Base-by-base conservation (phyloP, 805 yeast species). In the Saccharomycopsis sp. region DNA sequence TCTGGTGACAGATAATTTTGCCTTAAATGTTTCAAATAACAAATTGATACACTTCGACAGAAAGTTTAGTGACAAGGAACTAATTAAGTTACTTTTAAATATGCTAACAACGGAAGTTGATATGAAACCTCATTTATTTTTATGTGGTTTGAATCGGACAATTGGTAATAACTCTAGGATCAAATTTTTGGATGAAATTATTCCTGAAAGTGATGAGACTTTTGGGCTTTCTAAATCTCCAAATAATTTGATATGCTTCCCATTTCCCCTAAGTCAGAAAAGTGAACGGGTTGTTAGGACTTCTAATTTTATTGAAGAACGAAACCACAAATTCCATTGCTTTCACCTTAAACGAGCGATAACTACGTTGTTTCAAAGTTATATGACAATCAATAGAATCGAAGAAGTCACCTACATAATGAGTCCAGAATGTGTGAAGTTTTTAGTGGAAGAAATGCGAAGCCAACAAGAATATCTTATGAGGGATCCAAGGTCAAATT, bases 101-200 rank as follows among this genome's bases (percentile, higher is more conserved):
- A 55, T 68, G 9, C 53, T 70, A 22, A 55, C 68, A 11, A 67
- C 69, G 20, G 78, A 72, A 5, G 55, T 70, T 2, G 67, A 69
- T 0, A 53, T 62, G 21, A 59, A 60, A 34, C 60, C 59, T 5
- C 43, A 71, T 67, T 47, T 68, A 73, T 53, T 61, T 66, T 62
- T 75, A 38, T 73, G 63, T 52, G 84, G 85, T 0, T 59, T 80
- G 38, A 79, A 75, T 55, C 56, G 81, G 46, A 50, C 67, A 3
- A 43, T 75, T 24, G 85, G 85, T 0, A 72, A 74, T 51, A 75
- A 74, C 48, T 44, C 51, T 1, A 75, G 72, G 53, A 60, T 67
- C 23, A 51, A 49, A 9, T 63, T 73, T 16, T 53, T 79, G 27
- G 70, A 70, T 17, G 57, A 63, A 23, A 56, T 74, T 2, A 60